Conservation (phyloP, 2,329 filamentous ascomycete genomes). For the Gaeumannomyces tritici region DNA sequence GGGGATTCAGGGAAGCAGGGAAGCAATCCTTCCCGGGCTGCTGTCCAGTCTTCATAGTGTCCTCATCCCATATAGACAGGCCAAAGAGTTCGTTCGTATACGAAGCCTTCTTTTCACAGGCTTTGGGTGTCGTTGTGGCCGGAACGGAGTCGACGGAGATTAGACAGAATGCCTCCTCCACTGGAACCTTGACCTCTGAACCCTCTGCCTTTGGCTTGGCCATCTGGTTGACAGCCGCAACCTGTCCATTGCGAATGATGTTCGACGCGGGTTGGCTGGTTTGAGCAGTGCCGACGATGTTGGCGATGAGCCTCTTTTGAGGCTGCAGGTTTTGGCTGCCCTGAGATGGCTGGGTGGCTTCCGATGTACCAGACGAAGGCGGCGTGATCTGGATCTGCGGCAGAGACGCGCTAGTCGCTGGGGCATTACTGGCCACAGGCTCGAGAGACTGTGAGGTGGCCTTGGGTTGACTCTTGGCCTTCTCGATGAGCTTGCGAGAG, state of each 20-base stretch:
- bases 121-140: not conserved
- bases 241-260: too few relatives aligned
- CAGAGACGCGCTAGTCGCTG: not conserved
- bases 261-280: not conserved
- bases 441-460: not conserved
- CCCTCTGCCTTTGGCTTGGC: not conserved
- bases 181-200: not conserved
- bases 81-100: not conserved
- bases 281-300: not conserved
- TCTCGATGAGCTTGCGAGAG: not conserved
- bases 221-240: too few relatives aligned
- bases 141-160: too few relatives aligned
- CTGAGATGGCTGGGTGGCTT: not conserved
- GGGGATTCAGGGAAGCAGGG: too few relatives aligned
- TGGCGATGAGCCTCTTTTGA: not conserved
- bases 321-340: not conserved
- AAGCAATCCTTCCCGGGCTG: too few relatives aligned
- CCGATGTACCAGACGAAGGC: not conserved
- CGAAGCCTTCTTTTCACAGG: not conserved
- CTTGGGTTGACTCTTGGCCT: not conserved
- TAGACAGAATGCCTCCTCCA: too few relatives aligned
- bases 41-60: too few relatives aligned
- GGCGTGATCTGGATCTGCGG: not conserved
- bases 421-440: not conserved
- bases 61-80: not conserved